phyloP scores from a whole-genome alignment of 2,329 filamentous ascomycete species.

The Penicillium freii region DNA sequence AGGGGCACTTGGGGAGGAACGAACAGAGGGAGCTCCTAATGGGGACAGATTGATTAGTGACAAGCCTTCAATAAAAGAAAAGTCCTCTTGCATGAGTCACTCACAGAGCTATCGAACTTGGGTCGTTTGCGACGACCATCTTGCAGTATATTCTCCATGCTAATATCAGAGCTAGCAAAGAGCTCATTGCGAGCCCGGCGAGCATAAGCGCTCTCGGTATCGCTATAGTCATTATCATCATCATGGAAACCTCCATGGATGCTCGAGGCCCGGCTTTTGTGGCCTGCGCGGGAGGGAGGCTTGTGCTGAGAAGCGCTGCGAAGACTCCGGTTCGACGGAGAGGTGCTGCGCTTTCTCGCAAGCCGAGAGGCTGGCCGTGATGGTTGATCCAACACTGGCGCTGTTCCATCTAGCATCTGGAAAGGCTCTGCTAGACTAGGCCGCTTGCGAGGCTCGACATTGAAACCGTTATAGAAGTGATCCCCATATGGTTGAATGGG shows the following conservation, averaged over 20 bases:
- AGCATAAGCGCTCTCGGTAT: slow-evolving; percentile 76
- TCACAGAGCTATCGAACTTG: slow-evolving; percentile 95
- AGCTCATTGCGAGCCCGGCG: slow-evolving; percentile 77
- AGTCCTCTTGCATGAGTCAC: slow-evolving; percentile 39
- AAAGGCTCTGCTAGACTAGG: slow-evolving; percentile 63
- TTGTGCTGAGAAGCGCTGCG: slow-evolving; percentile 79
- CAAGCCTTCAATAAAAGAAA: neutral
- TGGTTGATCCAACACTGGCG: slow-evolving; percentile 54
- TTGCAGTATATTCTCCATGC: slow-evolving; percentile 96
- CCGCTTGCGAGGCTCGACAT: slow-evolving; percentile 54
- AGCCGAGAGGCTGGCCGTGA: slow-evolving; percentile 68
- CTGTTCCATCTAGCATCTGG: slow-evolving; percentile 58
- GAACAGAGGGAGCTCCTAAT: slow-evolving; percentile 89
- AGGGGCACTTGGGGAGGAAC: slow-evolving; percentile 91
- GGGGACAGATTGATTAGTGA: slow-evolving; percentile 19
- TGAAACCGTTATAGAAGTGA: slow-evolving; percentile 47
- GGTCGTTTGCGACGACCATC: slow-evolving; percentile 92
- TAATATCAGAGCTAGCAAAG: slow-evolving; percentile 93
- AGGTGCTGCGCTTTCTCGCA: slow-evolving; percentile 74
- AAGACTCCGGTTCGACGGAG: slow-evolving; percentile 67
- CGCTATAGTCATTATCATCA: slow-evolving; percentile 80
- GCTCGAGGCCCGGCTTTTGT: slow-evolving; percentile 66
- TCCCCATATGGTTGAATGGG: slow-evolving; percentile 54
- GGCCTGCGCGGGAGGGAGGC: slow-evolving; percentile 62
- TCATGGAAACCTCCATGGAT: slow-evolving; percentile 61